Evolutionary conservation across 768 basidiomycete genomes (phyloP), one percentile per base, ranked within the genome.

Genomic region (Leccinum rimulosum): DNA sequence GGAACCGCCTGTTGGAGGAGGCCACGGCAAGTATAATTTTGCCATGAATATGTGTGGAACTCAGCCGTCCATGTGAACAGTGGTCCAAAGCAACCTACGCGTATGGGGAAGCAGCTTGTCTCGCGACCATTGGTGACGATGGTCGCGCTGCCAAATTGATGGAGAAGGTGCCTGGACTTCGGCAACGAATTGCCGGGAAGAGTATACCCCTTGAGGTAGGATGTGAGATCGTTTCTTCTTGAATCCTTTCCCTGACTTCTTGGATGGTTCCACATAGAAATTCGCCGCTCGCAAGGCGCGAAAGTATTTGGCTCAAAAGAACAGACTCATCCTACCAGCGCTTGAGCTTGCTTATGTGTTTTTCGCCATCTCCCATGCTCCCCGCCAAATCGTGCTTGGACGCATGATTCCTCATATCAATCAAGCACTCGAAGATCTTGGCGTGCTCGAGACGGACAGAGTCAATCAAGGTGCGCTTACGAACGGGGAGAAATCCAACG

Each of bases 341-440:
- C 81, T 98, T 51, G 97, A 99, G 68, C 74, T 98, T 17, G 82
- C 85, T 2, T 98, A 95, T 70, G 74, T 92, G 36, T 91, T 96
- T 76, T 81, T 82, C 30, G 84, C 79, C 25, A 85, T 97, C 59
- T 79, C 84, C 0, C 89, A 90, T 60, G 86, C 95, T 0, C 93
- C 95, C 0, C 79, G 85, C 5, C 70, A 71, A 2, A 74, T 88
- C 33, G 78, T 97, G 35, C 70, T 79, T 9, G 70, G 72, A 10
- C 75, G 75, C 54, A 90, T 93, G 81, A 75, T 98, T 1, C 88
- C 89, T 2, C 79, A 85, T 27, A 80, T 94, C 2, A 76, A 83
- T 3, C 73, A 62, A 11, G 74, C 79, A 15, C 76, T 91, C 4
- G 69, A 67, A 6, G 72, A 71, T 61, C 70, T 90, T 0, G 69